Percentiles rank a stretch among this genome's conserved stretches.
phyloP scores from a whole-genome alignment of 2,329 filamentous ascomycete species.

The Colletotrichum sp. region DNA sequence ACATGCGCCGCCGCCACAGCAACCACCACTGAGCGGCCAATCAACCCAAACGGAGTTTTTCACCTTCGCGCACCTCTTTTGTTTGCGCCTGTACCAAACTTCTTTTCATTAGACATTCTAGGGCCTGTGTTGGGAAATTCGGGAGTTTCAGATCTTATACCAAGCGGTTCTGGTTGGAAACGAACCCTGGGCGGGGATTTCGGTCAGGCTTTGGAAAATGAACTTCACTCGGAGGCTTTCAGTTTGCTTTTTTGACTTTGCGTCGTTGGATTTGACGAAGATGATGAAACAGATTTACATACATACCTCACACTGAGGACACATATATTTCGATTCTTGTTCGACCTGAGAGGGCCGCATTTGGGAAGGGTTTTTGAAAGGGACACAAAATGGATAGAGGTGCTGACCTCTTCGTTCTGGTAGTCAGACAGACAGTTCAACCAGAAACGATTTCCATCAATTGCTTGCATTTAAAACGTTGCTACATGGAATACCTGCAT shows the following conservation, averaged over 20 bases:
- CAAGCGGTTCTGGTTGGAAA: not conserved
- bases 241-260: not conserved
- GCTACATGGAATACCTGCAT: not conserved
- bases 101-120: constrained; percentile 22
- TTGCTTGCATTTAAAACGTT: accelerated
- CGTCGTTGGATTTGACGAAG: constrained; percentile 9
- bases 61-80: not conserved
- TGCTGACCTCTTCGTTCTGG: not conserved
- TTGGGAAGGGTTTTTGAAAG: constrained; percentile 11
- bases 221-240: not conserved
- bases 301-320: not conserved
- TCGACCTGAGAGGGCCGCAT: not conserved
- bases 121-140: constrained; percentile 1
- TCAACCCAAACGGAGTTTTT: not conserved
- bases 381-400: not conserved
- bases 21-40: constrained; percentile 28
- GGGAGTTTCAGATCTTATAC: constrained; percentile 14
- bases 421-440: not conserved
- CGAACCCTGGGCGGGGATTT: not conserved
- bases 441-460: not conserved
- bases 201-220: not conserved
- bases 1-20: constrained; percentile 37
- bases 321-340: constrained; percentile 18
- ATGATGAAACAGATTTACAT: constrained; percentile 14
- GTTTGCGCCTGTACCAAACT: constrained; percentile 9